Percentiles rank a stretch among this genome's conserved stretches.
phyloP scores from a whole-genome alignment of 169 alveolate genomes.

The Eimeria falciformis region DNA sequence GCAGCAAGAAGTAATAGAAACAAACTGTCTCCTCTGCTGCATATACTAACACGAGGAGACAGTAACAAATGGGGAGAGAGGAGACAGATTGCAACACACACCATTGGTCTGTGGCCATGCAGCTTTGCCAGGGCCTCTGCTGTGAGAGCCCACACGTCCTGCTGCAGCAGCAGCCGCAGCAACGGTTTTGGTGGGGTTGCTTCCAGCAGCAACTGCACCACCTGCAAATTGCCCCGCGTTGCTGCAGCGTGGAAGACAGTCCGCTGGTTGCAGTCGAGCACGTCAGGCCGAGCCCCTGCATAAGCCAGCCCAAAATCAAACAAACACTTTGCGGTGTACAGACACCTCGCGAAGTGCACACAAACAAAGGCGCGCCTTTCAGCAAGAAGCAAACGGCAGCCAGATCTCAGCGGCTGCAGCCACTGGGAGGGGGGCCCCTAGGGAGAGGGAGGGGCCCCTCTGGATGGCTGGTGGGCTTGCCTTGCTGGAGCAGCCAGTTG shows the following conservation, averaged over 20 bases:
- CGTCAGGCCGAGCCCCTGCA: conserved; percentile 60
- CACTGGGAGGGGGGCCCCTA: no score
- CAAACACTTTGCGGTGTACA: neutral
- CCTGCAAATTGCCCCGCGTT: conserved; percentile 56
- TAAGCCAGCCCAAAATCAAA: neutral
- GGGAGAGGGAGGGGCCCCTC: neutral
- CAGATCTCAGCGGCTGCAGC: neutral
- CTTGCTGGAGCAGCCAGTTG: conserved; percentile 80
- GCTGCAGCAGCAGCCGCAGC: conserved; percentile 26
- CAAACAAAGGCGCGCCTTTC: neutral
- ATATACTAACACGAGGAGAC: neutral
- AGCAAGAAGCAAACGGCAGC: neutral
- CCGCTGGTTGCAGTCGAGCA: conserved; percentile 49
- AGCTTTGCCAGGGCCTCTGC: conserved; percentile 70
- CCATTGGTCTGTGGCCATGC: conserved; percentile 50
- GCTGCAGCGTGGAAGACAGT: conserved; percentile 70
- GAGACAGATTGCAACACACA: neutral
- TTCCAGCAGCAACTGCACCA: conserved; percentile 59
- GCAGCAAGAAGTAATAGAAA: neutral
- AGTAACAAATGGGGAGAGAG: neutral
- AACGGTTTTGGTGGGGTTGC: conserved; percentile 35
- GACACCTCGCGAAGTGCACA: neutral
- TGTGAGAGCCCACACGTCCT: conserved; percentile 77
- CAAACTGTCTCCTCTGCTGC: neutral
- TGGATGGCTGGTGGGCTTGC: neutral